Evolutionary conservation across 1,139 yeast genomes (phyloP).

Genomic region (Komagataea norvegica): DNA sequence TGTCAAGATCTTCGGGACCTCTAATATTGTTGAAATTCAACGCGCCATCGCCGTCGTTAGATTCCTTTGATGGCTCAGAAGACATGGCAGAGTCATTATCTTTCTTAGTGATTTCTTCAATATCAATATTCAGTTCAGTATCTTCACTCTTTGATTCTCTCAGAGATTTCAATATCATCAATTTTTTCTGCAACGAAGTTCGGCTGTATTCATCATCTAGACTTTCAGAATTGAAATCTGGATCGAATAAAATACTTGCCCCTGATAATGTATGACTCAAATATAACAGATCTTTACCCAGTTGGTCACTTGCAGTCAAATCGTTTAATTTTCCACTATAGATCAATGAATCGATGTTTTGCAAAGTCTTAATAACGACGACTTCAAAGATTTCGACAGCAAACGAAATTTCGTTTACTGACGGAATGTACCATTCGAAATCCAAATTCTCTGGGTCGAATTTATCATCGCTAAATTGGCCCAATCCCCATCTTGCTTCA

Average conservation of each 20-base stretch:
- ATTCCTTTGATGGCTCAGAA: conserved; percentile 30
- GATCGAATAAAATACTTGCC: conserved; percentile 70
- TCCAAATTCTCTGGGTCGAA: conserved; percentile 41
- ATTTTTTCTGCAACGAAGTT: conserved; percentile 28
- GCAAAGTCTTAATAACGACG: conserved; percentile 43
- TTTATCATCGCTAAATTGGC: conserved; percentile 48
- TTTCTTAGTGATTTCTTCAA: conserved; percentile 28
- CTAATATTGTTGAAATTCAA: conserved; percentile 23
- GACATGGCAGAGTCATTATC: conserved; percentile 21
- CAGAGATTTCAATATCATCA: conserved; percentile 31
- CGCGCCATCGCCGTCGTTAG: conserved; percentile 23
- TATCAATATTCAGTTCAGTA: conserved; percentile 32
- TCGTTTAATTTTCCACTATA: conserved; percentile 4
- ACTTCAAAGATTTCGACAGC: conserved; percentile 58
- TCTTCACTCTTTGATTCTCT: conserved; percentile 30
- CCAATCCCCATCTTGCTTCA: conserved; percentile 68
- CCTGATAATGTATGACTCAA: conserved; percentile 68
- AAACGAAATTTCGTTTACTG: conserved; percentile 48
- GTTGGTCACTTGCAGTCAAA: conserved; percentile 37
- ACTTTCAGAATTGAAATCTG: conserved; percentile 38
- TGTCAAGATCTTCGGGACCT: conserved; percentile 4
- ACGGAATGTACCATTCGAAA: conserved; percentile 77
- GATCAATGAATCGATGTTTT: conserved; percentile 36
- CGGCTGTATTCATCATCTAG: conserved; percentile 18
- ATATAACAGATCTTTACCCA: conserved; percentile 52